Evolutionary conservation across 495 filamentous ascomycete genomes (phyloP).

Genomic region (Aspergillus campestris): DNA sequence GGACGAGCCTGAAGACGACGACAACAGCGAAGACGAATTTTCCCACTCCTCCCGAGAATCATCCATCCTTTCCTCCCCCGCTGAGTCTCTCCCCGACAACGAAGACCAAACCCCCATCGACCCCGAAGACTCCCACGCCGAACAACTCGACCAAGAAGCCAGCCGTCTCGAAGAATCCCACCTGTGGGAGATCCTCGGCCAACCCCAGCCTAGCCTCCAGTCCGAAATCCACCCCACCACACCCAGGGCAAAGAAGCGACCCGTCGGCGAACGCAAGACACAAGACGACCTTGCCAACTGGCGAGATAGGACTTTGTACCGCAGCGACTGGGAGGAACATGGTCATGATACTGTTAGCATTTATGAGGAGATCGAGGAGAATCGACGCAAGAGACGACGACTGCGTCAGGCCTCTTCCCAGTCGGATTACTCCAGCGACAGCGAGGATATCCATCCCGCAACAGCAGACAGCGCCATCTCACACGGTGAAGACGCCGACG

Average conservation of each 20-base stretch:
- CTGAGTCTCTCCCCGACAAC: not conserved
- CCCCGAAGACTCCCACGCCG: conserved; percentile 43
- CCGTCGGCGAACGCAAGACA: conserved; percentile 19
- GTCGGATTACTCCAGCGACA: too few relatives aligned
- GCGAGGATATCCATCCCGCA: too few relatives aligned
- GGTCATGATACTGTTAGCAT: conserved; percentile 23
- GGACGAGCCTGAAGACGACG: conserved; percentile 12
- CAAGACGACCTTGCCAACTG: conserved; percentile 32
- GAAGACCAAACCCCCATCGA: conserved; percentile 14
- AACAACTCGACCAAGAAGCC: conserved; percentile 41
- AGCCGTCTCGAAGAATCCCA: conserved; percentile 47
- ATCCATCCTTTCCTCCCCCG: conserved; percentile 4
- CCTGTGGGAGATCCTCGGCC: conserved; percentile 46
- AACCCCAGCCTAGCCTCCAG: not conserved
- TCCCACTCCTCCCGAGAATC: not conserved
- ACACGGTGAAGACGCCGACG: too few relatives aligned
- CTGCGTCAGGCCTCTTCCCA: not conserved
- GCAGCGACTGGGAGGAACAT: conserved; percentile 44
- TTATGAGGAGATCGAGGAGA: conserved; percentile 23
- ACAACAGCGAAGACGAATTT: conserved; percentile 8
- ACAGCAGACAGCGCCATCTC: too few relatives aligned
- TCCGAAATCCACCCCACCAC: conserved; percentile 8
- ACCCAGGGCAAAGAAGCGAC: conserved; percentile 12
- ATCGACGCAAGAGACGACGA: conserved; percentile 26
- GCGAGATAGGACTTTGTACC: conserved; percentile 36